Conservation (phyloP, 1,284 basidiomycete species). For the Moesziomyces sp. region DNA sequence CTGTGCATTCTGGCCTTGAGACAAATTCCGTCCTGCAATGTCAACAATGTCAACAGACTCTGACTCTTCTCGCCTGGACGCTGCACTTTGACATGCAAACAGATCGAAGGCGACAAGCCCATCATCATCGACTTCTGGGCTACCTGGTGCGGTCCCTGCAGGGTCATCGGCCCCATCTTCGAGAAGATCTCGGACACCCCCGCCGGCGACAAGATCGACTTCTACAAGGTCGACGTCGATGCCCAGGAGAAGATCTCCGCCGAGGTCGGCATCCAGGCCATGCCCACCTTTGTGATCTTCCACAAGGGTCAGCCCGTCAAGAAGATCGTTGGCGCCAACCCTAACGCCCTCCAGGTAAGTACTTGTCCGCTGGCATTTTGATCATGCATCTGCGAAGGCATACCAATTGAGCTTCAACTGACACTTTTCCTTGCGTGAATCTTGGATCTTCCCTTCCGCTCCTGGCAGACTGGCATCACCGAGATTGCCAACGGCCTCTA, state of each 20-base stretch:
- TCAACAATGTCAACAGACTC: background rate
- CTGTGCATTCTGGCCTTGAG: background rate
- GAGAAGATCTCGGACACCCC: slow-evolving; percentile 74
- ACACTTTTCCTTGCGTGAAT: background rate
- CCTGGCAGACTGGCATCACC: slow-evolving; percentile 39
- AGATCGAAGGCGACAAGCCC: slow-evolving; percentile 72
- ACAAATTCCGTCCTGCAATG: background rate
- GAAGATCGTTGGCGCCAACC: slow-evolving; percentile 76
- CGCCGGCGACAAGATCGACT: slow-evolving; percentile 71
- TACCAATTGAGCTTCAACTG: background rate
- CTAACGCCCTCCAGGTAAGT: slow-evolving; percentile 71
- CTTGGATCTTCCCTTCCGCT: background rate
- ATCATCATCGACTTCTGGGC: slow-evolving; percentile 67
- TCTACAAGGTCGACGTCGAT: slow-evolving; percentile 78
- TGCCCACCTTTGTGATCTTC: slow-evolving; percentile 83
- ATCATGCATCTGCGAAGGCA: background rate
- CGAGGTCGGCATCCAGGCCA: slow-evolving; percentile 80
- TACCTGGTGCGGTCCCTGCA: slow-evolving; percentile 73
- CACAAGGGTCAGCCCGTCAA: slow-evolving; percentile 76
- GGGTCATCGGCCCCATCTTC: slow-evolving; percentile 81
- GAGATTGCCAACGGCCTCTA: slow-evolving; percentile 25
- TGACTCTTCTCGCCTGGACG: background rate
- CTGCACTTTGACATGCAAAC: slow-evolving; percentile 2
- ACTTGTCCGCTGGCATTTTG: too few relatives aligned
- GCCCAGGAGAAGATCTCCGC: slow-evolving; percentile 70